These are phyloP conservation scores for Balansia obtecta DNA, from an alignment of 2,329 filamentous ascomycete genomes.

Conservation along the genomic window DNA sequence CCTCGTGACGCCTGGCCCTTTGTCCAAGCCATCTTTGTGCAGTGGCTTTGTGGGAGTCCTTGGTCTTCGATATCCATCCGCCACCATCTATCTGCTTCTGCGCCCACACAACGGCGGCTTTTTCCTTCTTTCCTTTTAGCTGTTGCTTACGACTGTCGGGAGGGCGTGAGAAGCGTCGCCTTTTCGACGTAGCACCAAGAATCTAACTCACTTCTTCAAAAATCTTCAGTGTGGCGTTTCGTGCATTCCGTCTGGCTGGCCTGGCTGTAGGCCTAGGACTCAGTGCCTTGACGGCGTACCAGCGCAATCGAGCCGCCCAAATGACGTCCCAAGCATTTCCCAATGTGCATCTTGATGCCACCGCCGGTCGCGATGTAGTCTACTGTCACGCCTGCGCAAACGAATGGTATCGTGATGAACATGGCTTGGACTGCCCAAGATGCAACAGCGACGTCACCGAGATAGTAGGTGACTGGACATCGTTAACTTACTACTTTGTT, in stretches of 20 bases:
- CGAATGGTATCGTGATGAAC: constrained; percentile 68
- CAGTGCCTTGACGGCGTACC: constrained; percentile 42
- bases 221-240: constrained; percentile 38
- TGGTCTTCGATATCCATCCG: background rate
- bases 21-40: background rate
- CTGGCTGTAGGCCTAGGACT: constrained; percentile 47
- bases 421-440: constrained; percentile 58
- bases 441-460: constrained; percentile 73
- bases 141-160: background rate
- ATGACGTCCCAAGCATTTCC: constrained; percentile 21
- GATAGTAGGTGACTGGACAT: constrained; percentile 50
- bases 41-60: background rate
- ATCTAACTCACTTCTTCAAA: background rate
- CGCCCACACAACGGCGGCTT: background rate
- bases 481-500: background rate
- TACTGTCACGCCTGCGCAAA: constrained; percentile 73
- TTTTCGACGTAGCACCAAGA: background rate
- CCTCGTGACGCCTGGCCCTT: background rate
- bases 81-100: background rate
- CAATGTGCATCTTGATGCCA: constrained; percentile 35
- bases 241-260: constrained; percentile 40
- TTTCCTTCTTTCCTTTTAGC: background rate
- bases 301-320: constrained; percentile 29
- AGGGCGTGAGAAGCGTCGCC: background rate
- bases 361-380: constrained; percentile 53